phyloP scores from a whole-genome alignment of 1,284 basidiomycete genomes.

The Acaromyces ingoldii region DNA sequence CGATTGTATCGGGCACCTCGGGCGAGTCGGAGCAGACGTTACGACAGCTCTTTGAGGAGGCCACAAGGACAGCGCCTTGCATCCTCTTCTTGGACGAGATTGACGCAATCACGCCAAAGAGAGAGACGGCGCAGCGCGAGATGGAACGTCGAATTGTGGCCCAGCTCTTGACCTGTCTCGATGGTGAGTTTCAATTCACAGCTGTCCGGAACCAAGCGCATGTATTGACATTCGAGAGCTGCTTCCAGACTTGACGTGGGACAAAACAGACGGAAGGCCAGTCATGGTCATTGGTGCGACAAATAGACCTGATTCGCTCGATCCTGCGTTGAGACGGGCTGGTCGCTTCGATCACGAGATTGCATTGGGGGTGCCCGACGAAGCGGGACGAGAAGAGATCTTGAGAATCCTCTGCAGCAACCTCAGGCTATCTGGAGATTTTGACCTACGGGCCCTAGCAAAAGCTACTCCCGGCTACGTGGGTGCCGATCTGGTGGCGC shows the following conservation, averaged over 20 bases:
- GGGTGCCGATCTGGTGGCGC: slow-evolving; percentile 83
- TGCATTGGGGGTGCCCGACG: slow-evolving; percentile 91
- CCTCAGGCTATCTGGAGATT: slow-evolving; percentile 62
- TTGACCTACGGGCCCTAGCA: slow-evolving; percentile 75
- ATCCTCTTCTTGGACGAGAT: slow-evolving; percentile 70
- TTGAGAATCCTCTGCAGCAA: slow-evolving; percentile 41
- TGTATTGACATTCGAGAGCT: background rate
- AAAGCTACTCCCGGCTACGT: slow-evolving; percentile 95
- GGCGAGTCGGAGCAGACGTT: slow-evolving; percentile 95
- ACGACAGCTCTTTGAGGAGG: slow-evolving; percentile 80
- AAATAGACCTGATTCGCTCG: slow-evolving; percentile 88
- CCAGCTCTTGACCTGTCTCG: slow-evolving; percentile 95
- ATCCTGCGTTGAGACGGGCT: slow-evolving; percentile 84
- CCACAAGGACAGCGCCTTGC: slow-evolving; percentile 41
- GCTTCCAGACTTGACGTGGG: slow-evolving; percentile 68
- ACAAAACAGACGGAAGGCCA: slow-evolving; percentile 61
- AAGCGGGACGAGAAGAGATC: slow-evolving; percentile 66
- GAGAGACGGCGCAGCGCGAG: slow-evolving; percentile 83
- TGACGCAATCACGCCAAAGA: slow-evolving; percentile 93
- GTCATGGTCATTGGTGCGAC: slow-evolving; percentile 94
- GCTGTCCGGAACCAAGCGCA: background rate
- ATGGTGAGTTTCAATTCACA: slow-evolving; percentile 60
- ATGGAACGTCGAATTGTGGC: slow-evolving; percentile 97
- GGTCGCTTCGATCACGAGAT: slow-evolving; percentile 97
- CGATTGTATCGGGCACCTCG: slow-evolving; percentile 93